A percentile compares a stretch with the other conserved stretches of the same genome.
Conservation (phyloP, 2,329 filamentous ascomycete species). For the Talaromyces verruculosus region DNA sequence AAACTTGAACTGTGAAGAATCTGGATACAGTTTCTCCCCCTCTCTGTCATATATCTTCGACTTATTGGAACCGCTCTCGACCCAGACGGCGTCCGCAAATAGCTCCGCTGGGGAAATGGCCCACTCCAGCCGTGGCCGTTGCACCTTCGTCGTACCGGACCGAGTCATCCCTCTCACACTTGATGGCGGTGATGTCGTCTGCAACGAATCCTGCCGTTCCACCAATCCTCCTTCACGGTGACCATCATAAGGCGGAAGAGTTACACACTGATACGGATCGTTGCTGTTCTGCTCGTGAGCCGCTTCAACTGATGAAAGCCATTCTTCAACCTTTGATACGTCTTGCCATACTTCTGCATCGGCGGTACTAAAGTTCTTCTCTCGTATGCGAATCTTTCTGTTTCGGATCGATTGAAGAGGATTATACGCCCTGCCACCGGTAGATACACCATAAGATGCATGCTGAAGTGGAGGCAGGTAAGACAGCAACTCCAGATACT, state of each 20-base stretch:
- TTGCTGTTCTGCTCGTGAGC: conserved; percentile 46
- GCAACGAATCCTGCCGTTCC: conserved; percentile 26
- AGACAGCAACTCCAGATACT: conserved; percentile 79
- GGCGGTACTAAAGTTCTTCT: conserved; percentile 71
- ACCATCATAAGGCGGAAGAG: conserved; percentile 45
- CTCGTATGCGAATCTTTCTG: conserved; percentile 76
- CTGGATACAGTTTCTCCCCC: conserved; percentile 66
- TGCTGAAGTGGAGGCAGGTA: conserved; percentile 67
- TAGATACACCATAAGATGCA: conserved; percentile 19
- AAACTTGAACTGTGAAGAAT: conserved; percentile 31
- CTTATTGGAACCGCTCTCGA: conserved; percentile 80
- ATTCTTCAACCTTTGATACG: conserved; percentile 66
- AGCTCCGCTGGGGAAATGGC: conserved; percentile 78
- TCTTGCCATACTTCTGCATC: conserved; percentile 76
- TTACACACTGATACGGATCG: conserved; percentile 47
- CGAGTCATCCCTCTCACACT: conserved; percentile 44
- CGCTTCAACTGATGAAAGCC: conserved; percentile 70
- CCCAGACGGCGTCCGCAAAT: conserved; percentile 86
- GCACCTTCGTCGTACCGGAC: conserved; percentile 56
- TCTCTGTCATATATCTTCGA: conserved; percentile 75
- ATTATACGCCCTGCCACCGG: conserved; percentile 72
- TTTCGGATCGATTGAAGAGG: conserved; percentile 92
- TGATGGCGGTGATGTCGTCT: conserved; percentile 40
- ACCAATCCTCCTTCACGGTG: conserved; percentile 24
- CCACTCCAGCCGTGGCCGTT: conserved; percentile 81